These are phyloP conservation scores for Claviceps monticola DNA, from an alignment of 2,329 filamentous ascomycete species.

Conservation along the genomic window DNA sequence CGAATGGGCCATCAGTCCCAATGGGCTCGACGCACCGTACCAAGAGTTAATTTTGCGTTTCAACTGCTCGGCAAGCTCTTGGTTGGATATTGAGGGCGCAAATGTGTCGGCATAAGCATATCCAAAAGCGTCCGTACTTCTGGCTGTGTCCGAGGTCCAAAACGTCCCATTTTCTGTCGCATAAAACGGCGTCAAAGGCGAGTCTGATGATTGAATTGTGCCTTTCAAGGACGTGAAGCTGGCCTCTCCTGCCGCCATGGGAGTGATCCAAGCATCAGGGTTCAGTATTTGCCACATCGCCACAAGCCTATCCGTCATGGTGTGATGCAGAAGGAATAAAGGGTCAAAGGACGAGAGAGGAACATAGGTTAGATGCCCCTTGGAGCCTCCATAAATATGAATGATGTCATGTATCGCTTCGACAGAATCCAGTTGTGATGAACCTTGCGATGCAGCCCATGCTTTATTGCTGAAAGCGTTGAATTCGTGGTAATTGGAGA, in stretches of 20 bases:
- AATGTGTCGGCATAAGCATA: slow-evolving; percentile 60
- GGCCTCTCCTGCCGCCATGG: slow-evolving; percentile 37
- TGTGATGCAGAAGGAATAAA: slow-evolving; percentile 64
- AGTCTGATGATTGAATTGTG: slow-evolving; percentile 38
- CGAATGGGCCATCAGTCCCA: slow-evolving; percentile 9
- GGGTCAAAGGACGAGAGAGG: slow-evolving; percentile 68
- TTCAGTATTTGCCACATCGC: slow-evolving; percentile 67
- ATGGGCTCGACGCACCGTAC: slow-evolving; percentile 21
- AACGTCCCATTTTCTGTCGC: slow-evolving; percentile 41
- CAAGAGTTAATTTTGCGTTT: slow-evolving; percentile 38
- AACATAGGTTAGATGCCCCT: slow-evolving; percentile 57
- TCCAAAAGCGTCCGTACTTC: slow-evolving; percentile 47
- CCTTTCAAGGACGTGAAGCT: slow-evolving; percentile 48
- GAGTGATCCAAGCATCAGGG: slow-evolving; percentile 50
- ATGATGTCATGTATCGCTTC: slow-evolving; percentile 52
- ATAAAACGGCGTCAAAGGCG: slow-evolving; percentile 55
- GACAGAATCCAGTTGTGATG: slow-evolving; percentile 45
- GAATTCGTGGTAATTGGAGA: slow-evolving; percentile 54
- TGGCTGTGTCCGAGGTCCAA: slow-evolving; percentile 52
- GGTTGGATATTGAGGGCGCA: slow-evolving; percentile 10
- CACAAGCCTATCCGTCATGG: slow-evolving; percentile 61
- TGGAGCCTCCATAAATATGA: slow-evolving; percentile 42
- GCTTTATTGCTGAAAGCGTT: slow-evolving; percentile 56
- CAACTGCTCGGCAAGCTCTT: slow-evolving; percentile 19
- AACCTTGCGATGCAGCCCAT: slow-evolving; percentile 35